Percentiles rank a stretch among this genome's conserved stretches.
Evolutionary conservation across 169 alveolate species (phyloP).

Genomic region (Eimeria sp.): DNA sequence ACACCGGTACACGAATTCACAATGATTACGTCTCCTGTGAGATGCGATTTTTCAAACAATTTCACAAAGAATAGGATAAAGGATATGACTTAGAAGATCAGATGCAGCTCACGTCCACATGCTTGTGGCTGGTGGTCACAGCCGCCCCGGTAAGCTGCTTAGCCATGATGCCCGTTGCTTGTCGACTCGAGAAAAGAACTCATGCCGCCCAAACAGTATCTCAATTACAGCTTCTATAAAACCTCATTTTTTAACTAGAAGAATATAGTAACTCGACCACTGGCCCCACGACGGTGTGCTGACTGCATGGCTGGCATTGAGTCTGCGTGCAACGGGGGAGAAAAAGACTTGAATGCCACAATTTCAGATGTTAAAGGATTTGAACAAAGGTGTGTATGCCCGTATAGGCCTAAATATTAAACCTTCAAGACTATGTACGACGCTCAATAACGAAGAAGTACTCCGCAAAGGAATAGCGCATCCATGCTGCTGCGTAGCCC

Average conservation of each 20-base stretch:
- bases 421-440: not conserved
- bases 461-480: not conserved
- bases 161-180: not conserved
- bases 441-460: not conserved
- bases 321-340: not conserved
- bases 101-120: not conserved
- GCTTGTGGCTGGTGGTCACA: not conserved
- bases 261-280: not conserved
- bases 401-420: not conserved
- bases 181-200: not conserved
- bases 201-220: no score
- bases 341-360: not conserved
- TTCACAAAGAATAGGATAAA: not conserved
- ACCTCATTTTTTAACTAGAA: not conserved
- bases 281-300: not conserved
- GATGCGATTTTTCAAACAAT: not conserved
- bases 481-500: not conserved
- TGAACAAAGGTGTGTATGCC: no score
- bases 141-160: not conserved
- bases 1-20: not conserved
- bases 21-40: no score
- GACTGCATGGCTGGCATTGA: not conserved
- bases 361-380: no score
- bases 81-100: not conserved
- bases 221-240: no score